These are phyloP conservation scores for Mycosphaerella sp. DNA, from an alignment of 2,329 filamentous ascomycete genomes.

Conservation along the genomic window DNA sequence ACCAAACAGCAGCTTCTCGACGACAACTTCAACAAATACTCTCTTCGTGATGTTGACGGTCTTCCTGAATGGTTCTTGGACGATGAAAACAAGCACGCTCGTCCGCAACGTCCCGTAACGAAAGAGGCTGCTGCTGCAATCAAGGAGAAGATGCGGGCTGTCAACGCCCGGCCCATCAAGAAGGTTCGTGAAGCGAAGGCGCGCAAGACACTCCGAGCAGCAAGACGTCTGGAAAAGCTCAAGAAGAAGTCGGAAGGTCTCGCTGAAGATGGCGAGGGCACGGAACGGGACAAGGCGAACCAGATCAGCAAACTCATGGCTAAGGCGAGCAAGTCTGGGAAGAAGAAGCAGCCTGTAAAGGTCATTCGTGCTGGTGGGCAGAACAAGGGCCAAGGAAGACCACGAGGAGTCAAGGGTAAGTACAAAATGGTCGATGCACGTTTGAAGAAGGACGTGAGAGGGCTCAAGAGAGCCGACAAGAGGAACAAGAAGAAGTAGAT, in stretches of 20 bases:
- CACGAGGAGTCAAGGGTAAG: conserved; percentile 85
- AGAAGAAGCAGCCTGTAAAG: conserved; percentile 73
- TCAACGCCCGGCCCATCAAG: conserved; percentile 96
- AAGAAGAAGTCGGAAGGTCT: conserved; percentile 94
- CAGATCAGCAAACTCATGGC: conserved; percentile 75
- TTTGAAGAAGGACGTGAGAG: conserved; percentile 93
- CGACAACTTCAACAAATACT: conserved; percentile 87
- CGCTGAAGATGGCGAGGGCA: conserved; percentile 66
- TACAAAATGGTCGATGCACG: conserved; percentile 96
- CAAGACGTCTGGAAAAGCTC: conserved; percentile 83
- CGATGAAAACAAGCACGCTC: conserved; percentile 79
- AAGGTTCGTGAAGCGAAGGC: conserved; percentile 96
- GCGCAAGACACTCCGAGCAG: conserved; percentile 93
- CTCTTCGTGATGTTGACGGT: conserved; percentile 84
- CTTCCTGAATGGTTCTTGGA: conserved; percentile 98
- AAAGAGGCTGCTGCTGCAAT: conserved; percentile 86
- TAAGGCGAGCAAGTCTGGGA: conserved; percentile 61
- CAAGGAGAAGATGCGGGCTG: conserved; percentile 84
- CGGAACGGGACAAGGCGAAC: conserved; percentile 86
- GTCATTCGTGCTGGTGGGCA: conserved; percentile 80
- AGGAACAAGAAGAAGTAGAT: conserved; percentile 39
- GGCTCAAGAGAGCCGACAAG: conserved; percentile 73
- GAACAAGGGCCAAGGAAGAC: conserved; percentile 81
- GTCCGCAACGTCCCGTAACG: conserved; percentile 77
- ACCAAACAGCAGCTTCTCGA: conserved; percentile 74